A percentile compares a stretch with the other conserved stretches of the same genome.
phyloP scores from a whole-genome alignment of 2,329 filamentous ascomycete genomes.

The Cercospora nicotianae region DNA sequence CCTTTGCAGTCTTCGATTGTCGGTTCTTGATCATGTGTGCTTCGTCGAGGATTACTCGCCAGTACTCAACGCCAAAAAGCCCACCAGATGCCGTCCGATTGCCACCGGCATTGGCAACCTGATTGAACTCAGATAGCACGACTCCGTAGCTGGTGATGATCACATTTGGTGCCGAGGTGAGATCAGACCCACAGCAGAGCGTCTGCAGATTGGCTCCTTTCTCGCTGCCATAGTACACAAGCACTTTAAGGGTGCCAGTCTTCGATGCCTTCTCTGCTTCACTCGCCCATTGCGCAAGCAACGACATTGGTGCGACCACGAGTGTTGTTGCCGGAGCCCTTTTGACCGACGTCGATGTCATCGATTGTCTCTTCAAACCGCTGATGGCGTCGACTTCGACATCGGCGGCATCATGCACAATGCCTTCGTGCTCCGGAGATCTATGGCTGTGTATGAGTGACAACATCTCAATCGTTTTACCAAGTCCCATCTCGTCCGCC shows the following conservation, averaged over 20 bases:
- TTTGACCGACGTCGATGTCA: conserved; percentile 58
- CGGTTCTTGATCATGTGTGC: conserved; percentile 87
- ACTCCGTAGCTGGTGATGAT: conserved; percentile 95
- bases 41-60: conserved; percentile 92
- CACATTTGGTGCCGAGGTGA: conserved; percentile 75
- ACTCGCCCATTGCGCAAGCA: conserved; percentile 95
- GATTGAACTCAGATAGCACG: conserved; percentile 83
- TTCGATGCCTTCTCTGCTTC: conserved; percentile 90
- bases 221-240: conserved; percentile 90
- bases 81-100: conserved; percentile 57
- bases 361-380: conserved; percentile 62
- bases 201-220: conserved; percentile 76
- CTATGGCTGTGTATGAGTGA: conserved; percentile 85
- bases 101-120: conserved; percentile 64
- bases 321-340: conserved; percentile 84
- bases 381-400: conserved; percentile 51
- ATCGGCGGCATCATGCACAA: conserved; percentile 30
- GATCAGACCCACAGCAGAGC: conserved; percentile 74
- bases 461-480: conserved; percentile 98
- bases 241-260: conserved; percentile 74
- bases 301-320: conserved; percentile 94
- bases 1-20: conserved; percentile 88
- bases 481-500: conserved; percentile 95
- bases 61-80: conserved; percentile 90
- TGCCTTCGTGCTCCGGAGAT: conserved; percentile 45